Percentiles rank a stretch among this genome's conserved stretches.
These are phyloP conservation scores for Tilletia indica DNA, from an alignment of 1,284 basidiomycete genomes.

Conservation along the genomic window DNA sequence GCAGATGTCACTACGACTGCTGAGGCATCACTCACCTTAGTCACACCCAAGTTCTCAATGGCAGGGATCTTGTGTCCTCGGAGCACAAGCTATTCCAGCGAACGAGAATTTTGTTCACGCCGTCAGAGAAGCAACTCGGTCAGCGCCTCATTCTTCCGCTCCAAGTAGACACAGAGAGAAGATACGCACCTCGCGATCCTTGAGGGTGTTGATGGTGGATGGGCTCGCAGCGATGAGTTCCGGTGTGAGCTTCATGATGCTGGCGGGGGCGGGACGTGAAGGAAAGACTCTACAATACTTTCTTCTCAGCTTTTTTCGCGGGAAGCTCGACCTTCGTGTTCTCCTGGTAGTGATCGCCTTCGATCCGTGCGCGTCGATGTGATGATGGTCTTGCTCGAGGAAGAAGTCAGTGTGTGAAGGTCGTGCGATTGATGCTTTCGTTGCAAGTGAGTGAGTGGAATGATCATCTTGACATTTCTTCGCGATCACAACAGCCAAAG, in stretches of 20 bases:
- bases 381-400: no score
- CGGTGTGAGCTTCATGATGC: slow-evolving; percentile 80
- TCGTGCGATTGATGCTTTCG: background rate
- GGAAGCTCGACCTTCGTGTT: no score
- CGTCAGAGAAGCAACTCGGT: background rate
- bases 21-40: slow-evolving; percentile 66
- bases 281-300: background rate
- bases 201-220: slow-evolving; percentile 80
- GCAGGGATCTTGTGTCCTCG: slow-evolving; percentile 81
- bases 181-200: slow-evolving; percentile 85
- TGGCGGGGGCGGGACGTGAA: no score
- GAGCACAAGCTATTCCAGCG: slow-evolving; percentile 17
- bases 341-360: no score
- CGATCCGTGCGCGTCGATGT: no score
- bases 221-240: slow-evolving; percentile 77
- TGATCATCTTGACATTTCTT: no score
- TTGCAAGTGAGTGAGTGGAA: no score
- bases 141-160: background rate
- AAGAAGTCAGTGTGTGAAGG: background rate
- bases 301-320: no score
- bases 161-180: background rate
- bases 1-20: slow-evolving; percentile 30
- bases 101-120: background rate
- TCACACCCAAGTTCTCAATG: slow-evolving; percentile 98
- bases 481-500: no score